phyloP scores from a whole-genome alignment of 768 basidiomycete genomes.

The Boletus insuetus region DNA sequence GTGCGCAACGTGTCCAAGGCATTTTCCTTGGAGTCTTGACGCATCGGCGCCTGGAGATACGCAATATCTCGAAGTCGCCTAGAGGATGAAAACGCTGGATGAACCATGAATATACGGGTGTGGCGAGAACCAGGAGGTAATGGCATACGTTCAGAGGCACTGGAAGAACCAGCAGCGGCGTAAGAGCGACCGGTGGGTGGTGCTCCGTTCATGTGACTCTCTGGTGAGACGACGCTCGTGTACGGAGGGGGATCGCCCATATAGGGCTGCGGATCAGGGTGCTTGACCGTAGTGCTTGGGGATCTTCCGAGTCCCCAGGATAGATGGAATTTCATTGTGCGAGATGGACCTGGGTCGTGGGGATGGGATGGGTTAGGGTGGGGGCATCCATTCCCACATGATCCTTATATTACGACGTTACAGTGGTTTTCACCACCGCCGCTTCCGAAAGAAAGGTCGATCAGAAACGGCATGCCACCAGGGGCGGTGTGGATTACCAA shows the following conservation, averaged over 20 bases:
- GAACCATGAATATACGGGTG: conserved; percentile 25
- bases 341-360: not conserved
- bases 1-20: conserved; percentile 36
- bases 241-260: conserved; percentile 27
- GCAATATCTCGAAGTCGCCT: conserved; percentile 18
- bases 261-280: not conserved
- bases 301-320: conserved; percentile 2
- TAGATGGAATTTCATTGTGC: conserved; percentile 1
- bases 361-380: not conserved
- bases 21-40: conserved; percentile 26
- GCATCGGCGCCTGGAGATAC: conserved; percentile 27
- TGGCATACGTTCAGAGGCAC: conserved; percentile 16
- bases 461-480: not conserved
- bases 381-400: not conserved
- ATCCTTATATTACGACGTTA: too few species aligned
- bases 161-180: conserved; percentile 5
- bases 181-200: not conserved
- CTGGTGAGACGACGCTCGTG: conserved; percentile 1
- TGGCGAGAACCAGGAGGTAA: conserved; percentile 17
- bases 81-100: conserved; percentile 16
- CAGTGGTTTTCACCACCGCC: too few species aligned
- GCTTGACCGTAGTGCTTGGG: conserved; percentile 4
- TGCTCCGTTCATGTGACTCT: conserved; percentile 2
- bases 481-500: not conserved
- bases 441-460: not conserved